Conservation (phyloP, 2,329 filamentous ascomycete species). For the Torrubiella hemipterigena region DNA sequence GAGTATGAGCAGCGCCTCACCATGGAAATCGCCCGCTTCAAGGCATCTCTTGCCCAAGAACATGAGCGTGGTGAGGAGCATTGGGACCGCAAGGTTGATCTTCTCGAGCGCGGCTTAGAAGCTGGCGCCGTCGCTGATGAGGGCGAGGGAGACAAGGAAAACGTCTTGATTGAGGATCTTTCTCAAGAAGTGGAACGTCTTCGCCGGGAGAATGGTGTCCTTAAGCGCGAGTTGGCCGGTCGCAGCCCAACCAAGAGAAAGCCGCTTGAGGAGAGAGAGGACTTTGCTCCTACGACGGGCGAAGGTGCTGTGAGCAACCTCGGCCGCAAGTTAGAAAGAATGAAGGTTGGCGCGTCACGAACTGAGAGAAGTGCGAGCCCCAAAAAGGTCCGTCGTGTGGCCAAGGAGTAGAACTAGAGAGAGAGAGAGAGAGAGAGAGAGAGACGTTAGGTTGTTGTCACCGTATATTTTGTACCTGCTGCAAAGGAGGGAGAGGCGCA, state of each 20-base stretch:
- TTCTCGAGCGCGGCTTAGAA: slow-evolving; percentile 39
- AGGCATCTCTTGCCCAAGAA: slow-evolving; percentile 65
- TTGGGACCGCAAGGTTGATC: slow-evolving; percentile 73
- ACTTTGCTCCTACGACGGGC: slow-evolving; percentile 17
- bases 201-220: slow-evolving; percentile 47
- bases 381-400: slow-evolving; percentile 41
- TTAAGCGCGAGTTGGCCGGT: slow-evolving; percentile 53
- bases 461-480: too few relatives aligned
- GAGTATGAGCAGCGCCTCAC: slow-evolving; percentile 75
- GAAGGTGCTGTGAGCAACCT: slow-evolving; percentile 21
- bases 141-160: slow-evolving; percentile 49
- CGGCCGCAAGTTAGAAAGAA: slow-evolving; percentile 35
- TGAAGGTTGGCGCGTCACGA: slow-evolving; percentile 30
- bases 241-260: slow-evolving; percentile 51
- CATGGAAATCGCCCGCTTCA: slow-evolving; percentile 70
- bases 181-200: slow-evolving; percentile 62
- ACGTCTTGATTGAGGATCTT: slow-evolving; percentile 49
- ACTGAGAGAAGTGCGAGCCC: slow-evolving; percentile 27
- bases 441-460: too few relatives aligned
- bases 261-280: slow-evolving; percentile 42
- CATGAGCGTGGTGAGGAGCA: slow-evolving; percentile 72
- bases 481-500: too few relatives aligned
- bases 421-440: neutral
- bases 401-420: neutral
- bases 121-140: slow-evolving; percentile 30